These are phyloP conservation scores for Xylaria sp. DNA, from an alignment of 2,329 filamentous ascomycete genomes.

Conservation along the genomic window DNA sequence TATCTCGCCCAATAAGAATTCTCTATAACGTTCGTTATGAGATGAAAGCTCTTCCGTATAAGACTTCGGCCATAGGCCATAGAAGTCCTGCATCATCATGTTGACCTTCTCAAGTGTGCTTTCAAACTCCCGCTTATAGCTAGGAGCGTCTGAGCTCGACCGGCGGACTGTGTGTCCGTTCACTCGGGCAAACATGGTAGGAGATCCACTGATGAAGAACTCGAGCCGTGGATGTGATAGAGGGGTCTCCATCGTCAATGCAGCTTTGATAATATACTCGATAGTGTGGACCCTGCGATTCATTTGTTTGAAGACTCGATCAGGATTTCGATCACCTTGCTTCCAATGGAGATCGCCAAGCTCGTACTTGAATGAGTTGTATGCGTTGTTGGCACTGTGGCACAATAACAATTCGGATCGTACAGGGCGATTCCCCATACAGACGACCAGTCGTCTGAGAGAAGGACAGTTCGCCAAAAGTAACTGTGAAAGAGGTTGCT, in stretches of 20 bases:
- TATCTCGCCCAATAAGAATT: neutral
- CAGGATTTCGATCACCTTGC: neutral
- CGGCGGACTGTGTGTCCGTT: neutral
- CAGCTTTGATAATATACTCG: neutral
- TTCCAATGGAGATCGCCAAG: neutral
- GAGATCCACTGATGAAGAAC: neutral
- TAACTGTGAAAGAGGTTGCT: neutral
- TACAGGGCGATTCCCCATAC: neutral
- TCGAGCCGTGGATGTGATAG: neutral
- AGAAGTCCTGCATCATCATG: neutral
- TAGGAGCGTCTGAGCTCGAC: neutral
- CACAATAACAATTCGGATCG: no score
- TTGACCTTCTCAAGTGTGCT: neutral
- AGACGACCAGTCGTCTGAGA: neutral
- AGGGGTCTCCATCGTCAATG: neutral
- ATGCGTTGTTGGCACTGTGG: neutral
- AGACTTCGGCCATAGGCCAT: neutral
- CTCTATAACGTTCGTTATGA: no score
- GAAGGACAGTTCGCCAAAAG: neutral
- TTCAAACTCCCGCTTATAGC: neutral
- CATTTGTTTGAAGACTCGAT: no score
- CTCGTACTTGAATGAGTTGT: no score
- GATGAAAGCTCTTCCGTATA: no score
- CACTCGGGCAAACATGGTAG: neutral
- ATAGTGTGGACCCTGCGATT: no score